These are phyloP conservation scores for Pleurozium schreberi DNA, from an alignment of 225 moss, liverwort and hornwort genomes.

Conservation along the genomic window DNA sequence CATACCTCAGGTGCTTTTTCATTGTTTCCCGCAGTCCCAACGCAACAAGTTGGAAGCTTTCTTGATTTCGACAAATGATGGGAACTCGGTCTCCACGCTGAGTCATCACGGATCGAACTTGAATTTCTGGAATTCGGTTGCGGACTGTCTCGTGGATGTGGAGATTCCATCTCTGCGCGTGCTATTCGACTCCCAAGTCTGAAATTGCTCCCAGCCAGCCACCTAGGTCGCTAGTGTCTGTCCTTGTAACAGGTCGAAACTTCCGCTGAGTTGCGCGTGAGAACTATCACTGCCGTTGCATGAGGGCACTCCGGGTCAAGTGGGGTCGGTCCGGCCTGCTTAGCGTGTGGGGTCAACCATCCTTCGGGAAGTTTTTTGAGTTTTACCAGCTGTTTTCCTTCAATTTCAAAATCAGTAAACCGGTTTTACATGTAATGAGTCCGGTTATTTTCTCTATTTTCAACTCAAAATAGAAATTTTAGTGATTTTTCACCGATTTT, in stretches of 20 bases:
- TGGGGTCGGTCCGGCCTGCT: background rate
- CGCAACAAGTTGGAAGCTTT: background rate
- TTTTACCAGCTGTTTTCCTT: too few relatives aligned
- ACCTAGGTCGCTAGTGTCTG: background rate
- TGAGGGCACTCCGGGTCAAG: too few relatives aligned
- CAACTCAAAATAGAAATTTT: too few relatives aligned
- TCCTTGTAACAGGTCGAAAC: background rate
- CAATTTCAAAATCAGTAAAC: too few relatives aligned
- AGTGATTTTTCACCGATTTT: too few relatives aligned
- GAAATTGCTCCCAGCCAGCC: background rate
- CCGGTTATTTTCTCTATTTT: too few relatives aligned
- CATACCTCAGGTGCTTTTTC: constrained; percentile 1
- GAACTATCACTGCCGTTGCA: background rate
- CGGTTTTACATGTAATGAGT: too few relatives aligned
- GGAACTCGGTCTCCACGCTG: background rate
- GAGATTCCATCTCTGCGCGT: background rate
- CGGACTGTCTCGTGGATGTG: too few relatives aligned
- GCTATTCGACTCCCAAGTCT: background rate
- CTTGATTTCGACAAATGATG: background rate
- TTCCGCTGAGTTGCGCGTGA: background rate
- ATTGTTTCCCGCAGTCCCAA: background rate
- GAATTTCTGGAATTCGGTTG: background rate
- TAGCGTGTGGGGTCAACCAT: background rate
- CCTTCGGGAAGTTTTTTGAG: too few relatives aligned
- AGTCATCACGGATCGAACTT: background rate